Conservation (phyloP, 306 rosid species). For the Malus fusca region DNA sequence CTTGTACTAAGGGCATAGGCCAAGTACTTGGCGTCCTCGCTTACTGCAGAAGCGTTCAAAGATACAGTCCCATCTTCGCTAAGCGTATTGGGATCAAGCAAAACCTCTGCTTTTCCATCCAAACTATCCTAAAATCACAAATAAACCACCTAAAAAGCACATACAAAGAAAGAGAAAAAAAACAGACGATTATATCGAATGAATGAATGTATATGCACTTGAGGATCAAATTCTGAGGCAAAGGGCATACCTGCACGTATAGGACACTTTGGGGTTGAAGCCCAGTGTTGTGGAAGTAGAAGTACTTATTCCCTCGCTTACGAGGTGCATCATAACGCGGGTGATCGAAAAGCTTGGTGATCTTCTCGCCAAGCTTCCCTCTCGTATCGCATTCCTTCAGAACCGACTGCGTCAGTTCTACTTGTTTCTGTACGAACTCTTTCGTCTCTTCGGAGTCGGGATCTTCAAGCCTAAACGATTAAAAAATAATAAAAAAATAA, state of each 20-base stretch:
- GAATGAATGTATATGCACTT: neutral
- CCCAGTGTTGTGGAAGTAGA: constrained; percentile 79
- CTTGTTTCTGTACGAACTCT: constrained; percentile 70
- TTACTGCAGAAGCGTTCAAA: constrained; percentile 36
- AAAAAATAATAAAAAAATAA: neutral
- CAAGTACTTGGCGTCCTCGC: constrained; percentile 66
- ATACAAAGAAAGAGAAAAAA: neutral
- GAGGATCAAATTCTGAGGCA: constrained; percentile 5
- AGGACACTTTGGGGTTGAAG: constrained; percentile 78
- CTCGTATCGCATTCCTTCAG: constrained; percentile 46
- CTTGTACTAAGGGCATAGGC: constrained; percentile 84
- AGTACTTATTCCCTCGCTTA: constrained; percentile 47
- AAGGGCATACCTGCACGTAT: constrained; percentile 60
- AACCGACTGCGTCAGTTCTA: constrained; percentile 57
- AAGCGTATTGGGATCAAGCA: constrained; percentile 81
- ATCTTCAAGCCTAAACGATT: constrained; percentile 65
- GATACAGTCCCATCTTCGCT: constrained; percentile 80
- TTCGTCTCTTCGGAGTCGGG: constrained; percentile 81
- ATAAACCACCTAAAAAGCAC: neutral
- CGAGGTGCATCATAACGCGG: constrained; percentile 75
- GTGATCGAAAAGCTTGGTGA: constrained; percentile 70
- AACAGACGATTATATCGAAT: neutral
- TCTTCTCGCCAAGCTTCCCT: constrained; percentile 42
- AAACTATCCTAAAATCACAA: constrained; percentile 44
- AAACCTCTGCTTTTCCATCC: constrained; percentile 52